These are phyloP conservation scores for Metschnikowia amazonensis DNA, from an alignment of 805 yeast genomes.

Conservation along the genomic window DNA sequence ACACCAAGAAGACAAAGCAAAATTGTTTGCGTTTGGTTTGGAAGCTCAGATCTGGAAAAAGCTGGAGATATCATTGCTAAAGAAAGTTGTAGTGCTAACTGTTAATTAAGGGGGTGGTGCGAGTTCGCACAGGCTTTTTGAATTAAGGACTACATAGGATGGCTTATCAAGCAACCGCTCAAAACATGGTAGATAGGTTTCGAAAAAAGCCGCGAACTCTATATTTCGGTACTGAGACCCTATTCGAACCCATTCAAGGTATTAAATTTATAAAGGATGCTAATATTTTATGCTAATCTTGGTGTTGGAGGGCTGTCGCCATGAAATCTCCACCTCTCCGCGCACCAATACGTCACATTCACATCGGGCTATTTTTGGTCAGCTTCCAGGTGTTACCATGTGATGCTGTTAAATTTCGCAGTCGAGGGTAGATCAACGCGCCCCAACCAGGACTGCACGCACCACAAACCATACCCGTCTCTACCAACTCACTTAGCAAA, in stretches of 20 bases:
- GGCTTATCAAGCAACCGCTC: no score
- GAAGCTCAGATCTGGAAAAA: slow-evolving; percentile 10
- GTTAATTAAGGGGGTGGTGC: background rate
- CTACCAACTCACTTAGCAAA: background rate
- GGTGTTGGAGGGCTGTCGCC: no score
- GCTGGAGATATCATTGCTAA: slow-evolving; percentile 13
- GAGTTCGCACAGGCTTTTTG: background rate
- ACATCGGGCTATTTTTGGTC: background rate
- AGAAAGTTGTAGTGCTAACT: background rate
- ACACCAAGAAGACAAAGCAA: slow-evolving; percentile 31
- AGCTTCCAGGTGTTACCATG: background rate
- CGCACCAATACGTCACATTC: no score
- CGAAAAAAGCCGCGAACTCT: no score
- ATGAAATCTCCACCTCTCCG: no score
- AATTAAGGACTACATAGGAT: background rate
- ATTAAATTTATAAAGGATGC: no score
- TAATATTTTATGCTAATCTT: no score
- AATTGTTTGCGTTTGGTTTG: slow-evolving; percentile 19
- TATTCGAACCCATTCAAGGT: no score
- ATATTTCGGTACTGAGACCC: no score
- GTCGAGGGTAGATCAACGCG: background rate
- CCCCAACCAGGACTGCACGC: slow-evolving; percentile 2
- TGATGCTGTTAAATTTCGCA: background rate
- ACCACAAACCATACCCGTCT: background rate
- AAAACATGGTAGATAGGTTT: no score